phyloP scores from a whole-genome alignment of 768 basidiomycete species.

The Lactarius hatsudake region DNA sequence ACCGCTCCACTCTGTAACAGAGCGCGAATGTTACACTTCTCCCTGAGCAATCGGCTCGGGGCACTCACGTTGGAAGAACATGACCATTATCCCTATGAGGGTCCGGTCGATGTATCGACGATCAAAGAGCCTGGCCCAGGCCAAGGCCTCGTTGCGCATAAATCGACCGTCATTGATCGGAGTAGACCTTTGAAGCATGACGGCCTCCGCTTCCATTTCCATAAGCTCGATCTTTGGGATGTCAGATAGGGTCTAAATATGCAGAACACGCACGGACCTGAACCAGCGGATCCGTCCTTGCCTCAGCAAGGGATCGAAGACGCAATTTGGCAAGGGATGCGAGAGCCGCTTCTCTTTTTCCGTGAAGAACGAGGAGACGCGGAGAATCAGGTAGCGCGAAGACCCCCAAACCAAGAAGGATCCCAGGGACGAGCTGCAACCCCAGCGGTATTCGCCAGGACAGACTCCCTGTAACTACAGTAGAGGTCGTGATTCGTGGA shows the following conservation, averaged over 20 bases:
- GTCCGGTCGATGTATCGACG: conserved; percentile 58
- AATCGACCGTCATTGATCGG: conserved; percentile 30
- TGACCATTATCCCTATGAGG: conserved; percentile 65
- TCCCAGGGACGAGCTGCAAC: conserved; percentile 66
- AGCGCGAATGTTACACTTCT: not conserved
- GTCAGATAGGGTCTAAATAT: not conserved
- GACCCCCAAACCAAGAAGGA: conserved; percentile 61
- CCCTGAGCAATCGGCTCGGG: not conserved
- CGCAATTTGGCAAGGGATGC: conserved; percentile 56
- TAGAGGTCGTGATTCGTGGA: conserved; percentile 4
- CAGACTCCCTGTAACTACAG: conserved; percentile 52
- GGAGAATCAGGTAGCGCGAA: conserved; percentile 61
- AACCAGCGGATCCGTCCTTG: conserved; percentile 47
- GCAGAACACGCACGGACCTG: conserved; percentile 37
- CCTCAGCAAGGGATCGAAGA: conserved; percentile 45
- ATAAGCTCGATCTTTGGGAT: conserved; percentile 59
- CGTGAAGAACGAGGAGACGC: conserved; percentile 54
- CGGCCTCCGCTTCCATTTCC: conserved; percentile 70
- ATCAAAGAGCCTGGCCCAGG: conserved; percentile 59
- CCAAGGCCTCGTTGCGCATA: conserved; percentile 35
- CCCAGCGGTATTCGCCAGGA: conserved; percentile 81
- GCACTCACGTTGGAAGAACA: conserved; percentile 78
- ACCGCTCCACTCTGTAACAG: conserved; percentile 71
- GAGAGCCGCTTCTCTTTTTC: conserved; percentile 56
- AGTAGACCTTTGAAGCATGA: conserved; percentile 44